These are phyloP conservation scores for Myxozyma kluyveri DNA, from an alignment of 805 yeast species.

Conservation along the genomic window DNA sequence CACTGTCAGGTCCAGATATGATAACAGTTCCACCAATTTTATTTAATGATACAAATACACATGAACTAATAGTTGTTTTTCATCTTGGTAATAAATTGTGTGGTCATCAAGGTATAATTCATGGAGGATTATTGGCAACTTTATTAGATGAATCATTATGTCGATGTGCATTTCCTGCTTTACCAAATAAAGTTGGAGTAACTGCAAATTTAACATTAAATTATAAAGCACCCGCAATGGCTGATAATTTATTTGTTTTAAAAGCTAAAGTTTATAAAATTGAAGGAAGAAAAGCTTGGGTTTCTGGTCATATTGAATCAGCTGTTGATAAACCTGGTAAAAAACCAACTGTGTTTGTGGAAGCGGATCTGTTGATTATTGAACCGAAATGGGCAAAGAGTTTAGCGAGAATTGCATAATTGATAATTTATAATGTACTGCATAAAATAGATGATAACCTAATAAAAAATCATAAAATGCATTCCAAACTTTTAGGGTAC, in stretches of 20 bases:
- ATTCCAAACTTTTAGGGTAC: neutral
- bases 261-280: constrained; percentile 61
- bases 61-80: constrained; percentile 59
- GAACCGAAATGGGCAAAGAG: constrained; percentile 43
- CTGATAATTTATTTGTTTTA: constrained; percentile 63
- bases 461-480: neutral
- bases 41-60: constrained; percentile 50
- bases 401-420: constrained; percentile 25
- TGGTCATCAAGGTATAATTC: constrained; percentile 72
- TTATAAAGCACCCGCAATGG: constrained; percentile 56
- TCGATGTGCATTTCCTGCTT: constrained; percentile 74
- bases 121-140: constrained; percentile 83
- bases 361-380: constrained; percentile 38
- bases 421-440: constrained; percentile 5
- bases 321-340: constrained; percentile 35
- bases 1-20: constrained; percentile 72
- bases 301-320: constrained; percentile 63
- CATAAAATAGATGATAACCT: neutral
- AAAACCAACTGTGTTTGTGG: constrained; percentile 29
- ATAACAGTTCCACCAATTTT: constrained; percentile 70
- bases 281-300: constrained; percentile 79
- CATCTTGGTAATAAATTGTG: constrained; percentile 66
- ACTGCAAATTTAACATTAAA: constrained; percentile 73
- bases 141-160: constrained; percentile 83
- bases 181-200: constrained; percentile 83